Evolutionary conservation across 768 basidiomycete species (phyloP).

Genomic region (Butyriboletus loyo): DNA sequence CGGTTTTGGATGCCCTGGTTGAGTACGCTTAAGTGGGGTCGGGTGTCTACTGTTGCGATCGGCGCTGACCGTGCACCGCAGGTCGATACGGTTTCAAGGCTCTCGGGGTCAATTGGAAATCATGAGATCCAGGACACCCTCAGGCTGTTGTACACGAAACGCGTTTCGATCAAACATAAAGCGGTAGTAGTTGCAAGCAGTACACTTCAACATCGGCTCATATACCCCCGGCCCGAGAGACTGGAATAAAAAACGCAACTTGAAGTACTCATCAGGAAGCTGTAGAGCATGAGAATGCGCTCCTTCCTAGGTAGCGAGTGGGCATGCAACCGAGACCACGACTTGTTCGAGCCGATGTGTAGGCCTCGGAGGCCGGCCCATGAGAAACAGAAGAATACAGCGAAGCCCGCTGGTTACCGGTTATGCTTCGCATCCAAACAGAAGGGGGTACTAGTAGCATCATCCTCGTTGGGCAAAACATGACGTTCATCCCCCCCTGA

Average conservation of each 20-base stretch:
- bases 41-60: too few relatives aligned
- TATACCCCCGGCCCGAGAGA: slow-evolving; percentile 3
- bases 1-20: too few relatives aligned
- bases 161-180: not conserved
- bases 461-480: slow-evolving; percentile 14
- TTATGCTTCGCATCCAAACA: not conserved
- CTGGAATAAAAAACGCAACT: slow-evolving; percentile 10
- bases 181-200: not conserved
- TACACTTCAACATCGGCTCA: slow-evolving; percentile 17
- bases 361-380: slow-evolving; percentile 9
- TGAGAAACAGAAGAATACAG: slow-evolving; percentile 5
- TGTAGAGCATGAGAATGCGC: slow-evolving; percentile 7
- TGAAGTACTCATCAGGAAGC: slow-evolving; percentile 17
- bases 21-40: too few relatives aligned
- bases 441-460: not conserved
- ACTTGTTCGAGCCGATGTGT: slow-evolving; percentile 6
- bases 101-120: too few relatives aligned
- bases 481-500: slow-evolving; percentile 15
- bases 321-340: slow-evolving; percentile 13
- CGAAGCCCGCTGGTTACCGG: not conserved
- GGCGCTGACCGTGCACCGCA: too few relatives aligned
- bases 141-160: not conserved
- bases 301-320: not conserved
- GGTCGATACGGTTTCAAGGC: too few relatives aligned
- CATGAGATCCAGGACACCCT: slow-evolving; percentile 16